Evolutionary conservation across 208 protist species (phyloP), one percentile per base, ranked within the genome.

Genomic region (Tritrichomonas foetus): DNA sequence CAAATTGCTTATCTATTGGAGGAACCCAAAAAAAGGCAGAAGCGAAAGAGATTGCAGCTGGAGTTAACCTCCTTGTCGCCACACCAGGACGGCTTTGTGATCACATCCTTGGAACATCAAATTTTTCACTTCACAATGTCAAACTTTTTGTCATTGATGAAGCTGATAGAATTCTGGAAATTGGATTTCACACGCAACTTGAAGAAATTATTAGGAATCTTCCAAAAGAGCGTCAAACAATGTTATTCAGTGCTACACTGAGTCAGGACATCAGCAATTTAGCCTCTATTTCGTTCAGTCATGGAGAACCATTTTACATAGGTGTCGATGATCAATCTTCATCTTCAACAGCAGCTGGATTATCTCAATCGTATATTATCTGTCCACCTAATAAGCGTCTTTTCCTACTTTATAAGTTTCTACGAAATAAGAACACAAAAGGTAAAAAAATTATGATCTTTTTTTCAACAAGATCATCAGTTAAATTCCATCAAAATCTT

Each of bases 231-330:
- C 97, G 98, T 14, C 98, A 99, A 95, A 99, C 98, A 0, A 97
- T 99, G 94, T 95, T 99, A 27, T 99, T 99, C 95, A 99, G 97
- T 0, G 99, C 99, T 16, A 99, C 99, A 50, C 98, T 99, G 96
- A 99, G 98, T 53, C 97, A 98, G 41, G 98, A 98, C n/a, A 64
- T 99, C 53, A 96, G 98, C 95, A 98, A 98, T 97, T 96, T 99
- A 55, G 96, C 97, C 14, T 96, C 98, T 53, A 96, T 99, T 22
- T 98, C 98, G 1, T 97, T 99, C 74, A 97, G 98, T 57, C 30
- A 93, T 33, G 64, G 25, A 16, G n/a, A 14, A 57, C 94, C 93
- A 25, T 27, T 95, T 22, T 99, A 98, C 94, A 97, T 99, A 94
- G 98, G 98, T n/a, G 98, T 99, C 95, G 94, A 98, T 78, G 96